These are phyloP conservation scores for Talaromyces islandicus DNA, from an alignment of 2,329 filamentous ascomycete genomes.

Conservation along the genomic window DNA sequence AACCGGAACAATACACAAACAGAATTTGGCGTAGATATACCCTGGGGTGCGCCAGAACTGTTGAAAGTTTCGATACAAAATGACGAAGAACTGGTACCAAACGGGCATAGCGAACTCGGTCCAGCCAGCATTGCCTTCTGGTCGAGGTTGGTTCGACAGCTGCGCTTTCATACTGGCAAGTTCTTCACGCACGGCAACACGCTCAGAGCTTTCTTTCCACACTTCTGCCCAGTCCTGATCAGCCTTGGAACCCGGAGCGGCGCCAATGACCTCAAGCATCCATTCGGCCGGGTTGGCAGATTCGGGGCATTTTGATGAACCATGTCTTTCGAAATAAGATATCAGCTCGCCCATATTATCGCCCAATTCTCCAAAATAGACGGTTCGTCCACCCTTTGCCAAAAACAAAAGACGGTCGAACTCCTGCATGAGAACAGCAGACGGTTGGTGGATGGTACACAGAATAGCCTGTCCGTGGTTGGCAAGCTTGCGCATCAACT, in stretches of 20 bases:
- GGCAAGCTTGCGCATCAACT: constrained; percentile 81
- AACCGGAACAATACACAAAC: constrained; percentile 47
- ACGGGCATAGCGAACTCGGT: constrained; percentile 79
- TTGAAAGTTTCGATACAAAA: constrained; percentile 71
- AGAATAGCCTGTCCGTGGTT: constrained; percentile 87
- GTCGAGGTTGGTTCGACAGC: constrained; percentile 50
- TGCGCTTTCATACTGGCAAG: constrained; percentile 49
- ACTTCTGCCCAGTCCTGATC: constrained; percentile 61
- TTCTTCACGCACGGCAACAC: constrained; percentile 48
- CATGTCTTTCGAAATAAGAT: constrained; percentile 67
- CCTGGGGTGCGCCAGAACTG: constrained; percentile 88
- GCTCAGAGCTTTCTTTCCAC: constrained; percentile 57
- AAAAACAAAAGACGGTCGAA: constrained; percentile 64
- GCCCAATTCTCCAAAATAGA: constrained; percentile 65
- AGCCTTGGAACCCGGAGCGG: constrained; percentile 57
- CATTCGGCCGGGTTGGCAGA: constrained; percentile 71
- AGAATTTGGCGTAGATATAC: constrained; percentile 80
- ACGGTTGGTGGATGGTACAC: constrained; percentile 94
- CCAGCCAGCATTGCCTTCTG: constrained; percentile 43
- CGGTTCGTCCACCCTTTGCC: constrained; percentile 58
- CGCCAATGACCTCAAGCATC: constrained; percentile 58
- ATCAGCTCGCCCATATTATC: constrained; percentile 57
- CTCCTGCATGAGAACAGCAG: constrained; percentile 86
- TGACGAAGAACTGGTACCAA: constrained; percentile 58
- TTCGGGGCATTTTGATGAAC: constrained; percentile 53